These are phyloP conservation scores for Ambrosia hybrid DNA, from an alignment of 140 eudicot genomes.

Conservation along the genomic window DNA sequence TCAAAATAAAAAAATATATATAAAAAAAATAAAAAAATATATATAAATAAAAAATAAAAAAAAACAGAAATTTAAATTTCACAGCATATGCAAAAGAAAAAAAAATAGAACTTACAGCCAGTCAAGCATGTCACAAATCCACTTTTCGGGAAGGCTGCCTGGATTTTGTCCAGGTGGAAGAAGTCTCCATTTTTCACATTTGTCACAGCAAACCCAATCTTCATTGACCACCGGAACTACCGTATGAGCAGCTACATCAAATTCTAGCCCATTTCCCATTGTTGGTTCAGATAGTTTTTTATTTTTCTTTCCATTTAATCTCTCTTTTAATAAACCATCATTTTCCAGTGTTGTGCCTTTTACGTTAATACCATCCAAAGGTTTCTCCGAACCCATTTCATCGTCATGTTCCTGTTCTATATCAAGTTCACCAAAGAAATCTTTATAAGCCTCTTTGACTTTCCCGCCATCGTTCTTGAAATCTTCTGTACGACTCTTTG, in stretches of 20 bases:
- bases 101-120: conserved; percentile 75
- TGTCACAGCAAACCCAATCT: conserved; percentile 89
- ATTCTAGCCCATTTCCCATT: conserved; percentile 36
- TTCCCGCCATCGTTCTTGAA: conserved; percentile 39
- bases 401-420: conserved; percentile 49
- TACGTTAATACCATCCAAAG: conserved; percentile 30
- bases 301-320: conserved; percentile 16
- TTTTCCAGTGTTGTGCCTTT: conserved; percentile 28
- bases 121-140: conserved; percentile 82
- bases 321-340: conserved; percentile 34
- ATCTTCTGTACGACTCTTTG: conserved; percentile 30
- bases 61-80: too few species aligned
- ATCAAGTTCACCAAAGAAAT: conserved; percentile 77
- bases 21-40: too few species aligned
- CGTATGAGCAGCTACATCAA: conserved; percentile 37
- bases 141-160: conserved; percentile 68
- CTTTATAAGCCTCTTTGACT: conserved; percentile 56
- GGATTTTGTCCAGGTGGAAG: conserved; percentile 76
- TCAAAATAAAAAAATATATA: too few species aligned
- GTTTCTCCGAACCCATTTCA: conserved; percentile 47
- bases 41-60: too few species aligned
- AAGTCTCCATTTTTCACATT: conserved; percentile 86
- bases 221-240: conserved; percentile 57
- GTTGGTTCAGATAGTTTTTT: conserved; percentile 33
- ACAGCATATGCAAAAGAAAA: too few species aligned